Evolutionary conservation across 108 stramenopile species (phyloP).

Genomic region (Cyclotella distinguenda): DNA sequence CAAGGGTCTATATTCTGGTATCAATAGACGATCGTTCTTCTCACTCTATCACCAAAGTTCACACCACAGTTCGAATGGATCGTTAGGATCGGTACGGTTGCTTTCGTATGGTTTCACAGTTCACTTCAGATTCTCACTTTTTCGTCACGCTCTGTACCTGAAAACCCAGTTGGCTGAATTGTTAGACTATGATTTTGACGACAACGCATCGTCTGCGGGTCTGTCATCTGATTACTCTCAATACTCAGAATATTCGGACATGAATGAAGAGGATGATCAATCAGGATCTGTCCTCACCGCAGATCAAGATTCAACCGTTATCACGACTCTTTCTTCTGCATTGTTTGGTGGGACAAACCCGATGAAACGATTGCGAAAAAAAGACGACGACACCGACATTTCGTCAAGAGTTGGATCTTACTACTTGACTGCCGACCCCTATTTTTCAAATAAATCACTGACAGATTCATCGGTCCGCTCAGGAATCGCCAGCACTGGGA

Average conservation of each 20-base stretch:
- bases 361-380: too few relatives aligned
- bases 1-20: not conserved
- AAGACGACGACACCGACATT: not conserved
- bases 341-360: not conserved
- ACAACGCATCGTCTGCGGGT: not conserved
- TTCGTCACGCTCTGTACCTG: too few relatives aligned
- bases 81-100: slow-evolving; percentile 1
- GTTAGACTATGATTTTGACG: too few relatives aligned
- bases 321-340: too few relatives aligned
- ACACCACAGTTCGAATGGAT: not conserved
- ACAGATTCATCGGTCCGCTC: slow-evolving; percentile 1
- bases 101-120: not conserved
- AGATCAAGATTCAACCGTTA: too few relatives aligned
- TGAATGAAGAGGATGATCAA: too few relatives aligned
- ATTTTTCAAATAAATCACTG: not conserved
- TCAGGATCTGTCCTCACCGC: too few relatives aligned
- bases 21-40: not conserved
- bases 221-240: not conserved
- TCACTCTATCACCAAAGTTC: not conserved
- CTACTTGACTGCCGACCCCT: too few relatives aligned
- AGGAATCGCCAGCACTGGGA: not conserved
- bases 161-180: too few relatives aligned
- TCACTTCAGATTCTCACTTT: too few relatives aligned
- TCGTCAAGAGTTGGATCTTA: too few relatives aligned
- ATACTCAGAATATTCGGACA: not conserved